Conservation (phyloP, 768 basidiomycete genomes). For the Calocera cornea region DNA sequence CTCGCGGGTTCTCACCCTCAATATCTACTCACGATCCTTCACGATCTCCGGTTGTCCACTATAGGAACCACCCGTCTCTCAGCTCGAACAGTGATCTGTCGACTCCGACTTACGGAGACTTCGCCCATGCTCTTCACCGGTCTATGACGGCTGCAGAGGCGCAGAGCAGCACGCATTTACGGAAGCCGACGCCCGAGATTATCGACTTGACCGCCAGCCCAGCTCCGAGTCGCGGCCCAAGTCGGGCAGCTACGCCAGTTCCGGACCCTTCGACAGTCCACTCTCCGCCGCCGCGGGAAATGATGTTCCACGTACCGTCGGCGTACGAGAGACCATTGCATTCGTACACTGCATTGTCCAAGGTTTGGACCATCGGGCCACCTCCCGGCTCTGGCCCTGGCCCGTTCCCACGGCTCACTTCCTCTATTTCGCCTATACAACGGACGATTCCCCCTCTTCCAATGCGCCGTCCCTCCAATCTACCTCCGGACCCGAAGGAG, state of each 20-base stretch:
- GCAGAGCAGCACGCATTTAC: background rate
- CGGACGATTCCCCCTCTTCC: background rate
- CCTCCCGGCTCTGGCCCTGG: background rate
- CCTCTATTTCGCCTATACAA: background rate
- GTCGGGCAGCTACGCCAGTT: background rate
- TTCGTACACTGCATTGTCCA: background rate
- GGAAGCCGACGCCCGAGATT: background rate
- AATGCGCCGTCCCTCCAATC: background rate
- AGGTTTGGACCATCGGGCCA: background rate
- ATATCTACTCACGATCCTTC: background rate
- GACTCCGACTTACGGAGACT: background rate
- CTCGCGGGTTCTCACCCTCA: background rate
- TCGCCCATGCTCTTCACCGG: background rate
- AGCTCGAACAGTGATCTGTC: no score
- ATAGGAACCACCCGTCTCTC: no score
- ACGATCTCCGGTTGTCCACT: background rate
- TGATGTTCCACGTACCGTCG: background rate
- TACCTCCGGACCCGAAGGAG: background rate
- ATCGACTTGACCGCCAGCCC: background rate
- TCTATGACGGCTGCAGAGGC: background rate
- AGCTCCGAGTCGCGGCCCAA: background rate
- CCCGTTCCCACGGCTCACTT: background rate
- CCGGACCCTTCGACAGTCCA: background rate
- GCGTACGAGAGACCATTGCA: background rate
- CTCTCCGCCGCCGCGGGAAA: background rate